Evolutionary conservation across 177 flowering plant species (phyloP).

Genomic region (Telopea speciosissima): DNA sequence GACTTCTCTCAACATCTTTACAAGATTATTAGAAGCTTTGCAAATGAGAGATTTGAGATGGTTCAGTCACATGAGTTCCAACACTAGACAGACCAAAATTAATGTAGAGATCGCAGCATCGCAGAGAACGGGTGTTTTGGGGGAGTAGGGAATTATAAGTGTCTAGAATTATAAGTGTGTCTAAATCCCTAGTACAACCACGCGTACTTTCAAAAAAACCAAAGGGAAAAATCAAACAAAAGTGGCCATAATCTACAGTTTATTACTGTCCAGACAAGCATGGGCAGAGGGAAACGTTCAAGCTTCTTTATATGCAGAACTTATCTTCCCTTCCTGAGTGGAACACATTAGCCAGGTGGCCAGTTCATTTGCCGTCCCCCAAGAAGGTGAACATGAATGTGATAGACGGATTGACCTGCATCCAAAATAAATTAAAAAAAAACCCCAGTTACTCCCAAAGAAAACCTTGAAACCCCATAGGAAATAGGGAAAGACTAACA

Average conservation of each 20-base stretch:
- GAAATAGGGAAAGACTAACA: slow-evolving; percentile 18
- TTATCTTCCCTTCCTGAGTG: neutral
- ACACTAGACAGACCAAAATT: too few relatives aligned
- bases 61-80: too few relatives aligned
- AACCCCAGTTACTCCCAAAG: neutral
- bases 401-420: slow-evolving; percentile 95
- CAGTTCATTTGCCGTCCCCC: slow-evolving; percentile 99
- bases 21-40: too few relatives aligned
- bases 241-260: neutral
- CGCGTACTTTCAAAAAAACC: neutral
- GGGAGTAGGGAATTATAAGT: too few relatives aligned
- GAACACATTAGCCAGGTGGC: slow-evolving; percentile 79
- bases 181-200: too few relatives aligned
- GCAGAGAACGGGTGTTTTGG: too few relatives aligned
- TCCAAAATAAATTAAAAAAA: neutral
- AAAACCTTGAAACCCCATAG: neutral
- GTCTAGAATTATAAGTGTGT: too few relatives aligned
- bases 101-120: too few relatives aligned
- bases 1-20: too few relatives aligned
- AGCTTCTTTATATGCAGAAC: neutral
- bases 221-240: neutral
- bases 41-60: too few relatives aligned
- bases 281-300: neutral
- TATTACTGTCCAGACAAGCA: neutral
- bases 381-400: slow-evolving; percentile 79